Base-by-base conservation (phyloP, 495 filamentous ascomycete genomes). In the Aspergillus taichungensis region DNA sequence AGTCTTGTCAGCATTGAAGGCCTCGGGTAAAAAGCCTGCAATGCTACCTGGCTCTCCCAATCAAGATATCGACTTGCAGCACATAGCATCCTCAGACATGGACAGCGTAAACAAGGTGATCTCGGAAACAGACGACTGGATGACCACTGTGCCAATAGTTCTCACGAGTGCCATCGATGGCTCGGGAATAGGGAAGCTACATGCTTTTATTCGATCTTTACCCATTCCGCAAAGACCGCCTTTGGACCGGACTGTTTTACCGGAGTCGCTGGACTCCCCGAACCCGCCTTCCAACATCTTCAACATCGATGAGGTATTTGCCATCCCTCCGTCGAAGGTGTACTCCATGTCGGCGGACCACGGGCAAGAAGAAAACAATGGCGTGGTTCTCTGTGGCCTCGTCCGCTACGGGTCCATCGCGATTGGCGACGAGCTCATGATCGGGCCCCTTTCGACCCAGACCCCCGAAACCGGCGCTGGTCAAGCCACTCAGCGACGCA, bases 151-250 rank as follows among this genome's bases (percentile, higher is more conserved):
- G 7, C 92, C 94, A 1, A 91, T 98, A 47, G 63, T 95, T 3
- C 74, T 97, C 18, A 89, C 88, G 13, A 95, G 88, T 51, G 84
- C 89, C 8, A 82, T 94, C 4, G 84, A 84, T 57, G 92, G 91
- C 1, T 79, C 78, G 9, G 91, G 91, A 1, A 82, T 97, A 43
- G 77, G 80, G 13, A 72, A 83, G 44, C 56, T 95, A 8, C 92
- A 98, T 61, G 86, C 87, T 27, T 70, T 97, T 6, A 73, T 98
- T 14, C 75, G 79, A 40, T 76, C 74, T 45, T 73, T 98, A 13
- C 90, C 94, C 0, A 69, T 92, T 27, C 86, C 87, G 1, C 54
- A 66, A 4, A 54, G 63, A 3, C 78, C 77, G 28, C 72, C 73
- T 0, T 56, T 62, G 14, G 60, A 63, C 46, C 43, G 34, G 27